A percentile compares a stretch with the other conserved stretches of the same genome.
Conservation (phyloP, 1,284 basidiomycete species). For the Somion occarium region DNA sequence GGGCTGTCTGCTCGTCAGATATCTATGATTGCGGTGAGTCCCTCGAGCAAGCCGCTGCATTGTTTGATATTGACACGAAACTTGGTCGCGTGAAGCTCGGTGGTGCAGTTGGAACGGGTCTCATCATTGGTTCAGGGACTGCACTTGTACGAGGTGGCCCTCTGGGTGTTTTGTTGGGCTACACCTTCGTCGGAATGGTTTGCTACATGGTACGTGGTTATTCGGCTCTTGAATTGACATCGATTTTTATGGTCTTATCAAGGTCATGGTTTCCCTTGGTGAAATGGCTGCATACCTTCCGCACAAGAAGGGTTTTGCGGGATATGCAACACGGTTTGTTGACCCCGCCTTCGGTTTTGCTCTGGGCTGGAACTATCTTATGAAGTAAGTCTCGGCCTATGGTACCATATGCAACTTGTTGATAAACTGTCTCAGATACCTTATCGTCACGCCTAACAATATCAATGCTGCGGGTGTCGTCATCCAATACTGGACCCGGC, state of each 20-base stretch:
- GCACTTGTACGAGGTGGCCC: constrained; percentile 52
- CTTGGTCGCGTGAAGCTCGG: constrained; percentile 37
- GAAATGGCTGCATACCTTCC: constrained; percentile 36
- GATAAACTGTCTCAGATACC: constrained; percentile 19
- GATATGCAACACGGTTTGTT: constrained; percentile 44
- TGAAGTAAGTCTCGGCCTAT: constrained; percentile 18
- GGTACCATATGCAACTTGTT: not conserved
- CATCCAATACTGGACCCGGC: constrained; percentile 53
- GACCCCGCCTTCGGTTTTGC: constrained; percentile 48
- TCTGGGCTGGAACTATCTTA: constrained; percentile 35
- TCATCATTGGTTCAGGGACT: constrained; percentile 70
- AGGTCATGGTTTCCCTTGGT: constrained; percentile 35
- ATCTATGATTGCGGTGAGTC: constrained; percentile 62
- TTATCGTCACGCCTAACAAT: constrained; percentile 31
- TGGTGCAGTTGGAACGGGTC: constrained; percentile 65
- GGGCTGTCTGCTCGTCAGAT: constrained; percentile 64
- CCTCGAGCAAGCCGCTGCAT: not conserved
- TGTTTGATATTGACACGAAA: constrained; percentile 2
- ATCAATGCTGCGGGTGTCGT: constrained; percentile 55
- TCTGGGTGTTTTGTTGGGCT: constrained; percentile 46
- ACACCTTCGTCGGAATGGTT: constrained; percentile 49
- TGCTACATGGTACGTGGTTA: constrained; percentile 41
- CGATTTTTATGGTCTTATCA: not conserved
- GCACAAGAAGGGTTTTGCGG: constrained; percentile 38
- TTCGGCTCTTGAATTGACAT: too few species aligned